Base-by-base conservation (phyloP, 257 asterid species). In the Solanum etuberosum region DNA sequence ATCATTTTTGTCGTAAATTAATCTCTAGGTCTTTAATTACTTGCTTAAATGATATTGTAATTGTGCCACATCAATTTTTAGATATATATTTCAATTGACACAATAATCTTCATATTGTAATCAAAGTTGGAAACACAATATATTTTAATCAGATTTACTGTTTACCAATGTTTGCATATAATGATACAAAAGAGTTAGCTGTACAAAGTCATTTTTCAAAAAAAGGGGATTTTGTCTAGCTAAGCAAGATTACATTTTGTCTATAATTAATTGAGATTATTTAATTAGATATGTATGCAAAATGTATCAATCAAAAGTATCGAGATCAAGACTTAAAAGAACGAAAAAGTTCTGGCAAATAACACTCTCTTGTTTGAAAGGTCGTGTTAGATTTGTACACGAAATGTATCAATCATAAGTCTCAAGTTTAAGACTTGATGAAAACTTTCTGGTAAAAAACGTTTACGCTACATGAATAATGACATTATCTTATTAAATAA, bases 91-190 rank as follows among this genome's bases (percentile, higher is more conserved):
- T 78, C 23, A 78, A 27, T 78, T 78, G 40, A 43, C 65, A 78
- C 18, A 72, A 35, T 5, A 29, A 77, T 80, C 68, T 46, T 80
- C 84, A 80, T 80, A 43, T 16, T 80, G 85, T n/a, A 80, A 48
- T 80, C 85, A 80, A 80, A 46, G 54, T 80, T 80, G 67, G 29
- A 46, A 71, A 48, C 68, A 80, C 18, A 80, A 80, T 29, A 46
- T 46, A 72, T 72, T 74, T 23, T n/a, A 2, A 27, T 46, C 65
- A 43, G 42, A 80, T 80, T 16, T 42, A 77, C 83, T 63, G 71
- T 63, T 61, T 61, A 61, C 68, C 68, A 61, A 23, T 76, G 59
- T 25, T 77, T 40, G 83, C 12, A 46, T 23, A 3, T 40, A 46
- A n/a, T 38, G 9, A 51, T 76, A 38, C 83, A 76, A 40, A 74